Evolutionary conservation across 208 protist species (phyloP).

Genomic region (Acanthamoeba lugdunensis): DNA sequence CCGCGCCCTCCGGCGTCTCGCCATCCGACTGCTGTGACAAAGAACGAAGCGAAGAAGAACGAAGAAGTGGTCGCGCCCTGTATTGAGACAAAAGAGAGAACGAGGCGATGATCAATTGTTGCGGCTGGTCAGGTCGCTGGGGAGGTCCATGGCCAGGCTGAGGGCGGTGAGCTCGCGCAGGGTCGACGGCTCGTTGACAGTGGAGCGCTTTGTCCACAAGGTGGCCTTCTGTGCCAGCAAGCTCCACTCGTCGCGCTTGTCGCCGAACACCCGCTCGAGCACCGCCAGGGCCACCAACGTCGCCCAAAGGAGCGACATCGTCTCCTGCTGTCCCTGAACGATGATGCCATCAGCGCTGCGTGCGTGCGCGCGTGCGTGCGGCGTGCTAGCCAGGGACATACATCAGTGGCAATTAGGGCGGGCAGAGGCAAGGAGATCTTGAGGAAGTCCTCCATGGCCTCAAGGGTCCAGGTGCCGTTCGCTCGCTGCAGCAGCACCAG

Average conservation of each 20-base stretch:
- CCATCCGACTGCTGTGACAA: too few relatives aligned
- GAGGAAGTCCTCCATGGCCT: slow-evolving; percentile 11
- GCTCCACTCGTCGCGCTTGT: background rate
- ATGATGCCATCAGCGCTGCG: background rate
- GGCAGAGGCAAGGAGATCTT: background rate
- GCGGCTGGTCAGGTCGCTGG: background rate
- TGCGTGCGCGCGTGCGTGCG: background rate
- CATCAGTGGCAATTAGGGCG: background rate
- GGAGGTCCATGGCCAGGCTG: background rate
- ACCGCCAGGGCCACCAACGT: slow-evolving; percentile 7
- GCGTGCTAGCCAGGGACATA: background rate
- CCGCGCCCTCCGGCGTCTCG: too few relatives aligned
- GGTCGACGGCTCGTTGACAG: background rate
- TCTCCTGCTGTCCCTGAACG: background rate
- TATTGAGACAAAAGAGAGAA: background rate
- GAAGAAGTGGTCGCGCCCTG: background rate
- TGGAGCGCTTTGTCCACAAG: background rate
- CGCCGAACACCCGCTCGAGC: background rate
- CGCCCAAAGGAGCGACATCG: background rate
- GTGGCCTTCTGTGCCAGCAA: slow-evolving; percentile 32
- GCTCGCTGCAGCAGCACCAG: background rate
- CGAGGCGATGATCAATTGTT: background rate
- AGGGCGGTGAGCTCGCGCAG: background rate
- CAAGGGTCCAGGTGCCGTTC: background rate
- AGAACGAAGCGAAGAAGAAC: background rate